Evolutionary conservation across 352 stramenopile genomes (phyloP), one percentile per base, ranked within the genome.

Genomic region (Phytophthora hibernalis): DNA sequence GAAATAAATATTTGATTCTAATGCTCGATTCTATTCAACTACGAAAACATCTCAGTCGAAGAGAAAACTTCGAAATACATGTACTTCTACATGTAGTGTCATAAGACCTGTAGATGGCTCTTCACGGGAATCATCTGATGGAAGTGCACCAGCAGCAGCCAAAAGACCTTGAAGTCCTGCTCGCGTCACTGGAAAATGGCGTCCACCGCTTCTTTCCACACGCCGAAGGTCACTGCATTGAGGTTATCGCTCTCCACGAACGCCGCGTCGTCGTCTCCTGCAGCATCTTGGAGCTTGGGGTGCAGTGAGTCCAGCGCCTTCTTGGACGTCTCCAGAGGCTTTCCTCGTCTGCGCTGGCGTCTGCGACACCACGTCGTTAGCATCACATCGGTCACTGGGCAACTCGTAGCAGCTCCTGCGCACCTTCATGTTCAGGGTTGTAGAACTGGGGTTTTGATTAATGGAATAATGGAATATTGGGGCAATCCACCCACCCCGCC

Each of bases 91-190:
- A 43, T 0, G 57, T 15, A 2, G 57, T 8, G 7, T 78, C 68
- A n/a, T n/a, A n/a, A n/a, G 3, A 54, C 24, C 8, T 16, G 38
- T 20, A 50, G 56, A 40, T 74, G 55, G 18, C 76, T 67, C 38
- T 75, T 74, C 2, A 90, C 72, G 0, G 64, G 67, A 50, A 92
- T 87, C 64, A 88, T 83, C 43, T 82, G 82, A 66, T 93, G 87
- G 59, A 93, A 89, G 18, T 88, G 79, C 51, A 91, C 77, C 13
- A 95, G 68, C 40, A 93, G 61, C 63, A 95, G 65, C 87, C 87
- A 95, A 49, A 95, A 93, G 54, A 81, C 82, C 54, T 86, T 78
- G 61, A 89, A 93, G 57, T 95, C 83, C 69, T 92, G 76, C 18
- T 93, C 87, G 51, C 85, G 78, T 85, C 87, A 95, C 59, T 88